Conservation (phyloP, 1,284 basidiomycete species). For the Entoloma clypeatum region DNA sequence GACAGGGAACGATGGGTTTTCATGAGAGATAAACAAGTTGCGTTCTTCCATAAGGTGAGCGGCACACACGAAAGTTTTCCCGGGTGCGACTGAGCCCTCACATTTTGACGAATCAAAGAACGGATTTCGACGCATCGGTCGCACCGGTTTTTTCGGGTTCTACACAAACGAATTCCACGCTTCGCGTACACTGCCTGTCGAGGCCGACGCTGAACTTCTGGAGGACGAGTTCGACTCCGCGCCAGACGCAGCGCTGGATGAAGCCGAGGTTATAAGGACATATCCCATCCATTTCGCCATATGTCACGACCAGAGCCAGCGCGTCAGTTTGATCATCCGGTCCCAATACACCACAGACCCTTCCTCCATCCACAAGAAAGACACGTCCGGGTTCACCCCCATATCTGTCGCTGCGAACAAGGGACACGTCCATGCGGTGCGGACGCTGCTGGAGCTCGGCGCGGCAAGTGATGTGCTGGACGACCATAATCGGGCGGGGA, state of each 20-base stretch:
- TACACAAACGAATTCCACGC: constrained; percentile 22
- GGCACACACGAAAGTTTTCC: background rate
- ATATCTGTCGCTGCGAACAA: constrained; percentile 14
- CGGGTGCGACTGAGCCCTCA: no score
- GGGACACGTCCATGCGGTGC: constrained; percentile 13
- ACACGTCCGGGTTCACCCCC: constrained; percentile 19
- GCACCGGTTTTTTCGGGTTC: constrained; percentile 25
- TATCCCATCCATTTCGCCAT: constrained; percentile 20
- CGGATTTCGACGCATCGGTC: constrained; percentile 26
- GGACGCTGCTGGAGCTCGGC: constrained; percentile 16
- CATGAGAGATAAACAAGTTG: constrained; percentile 12
- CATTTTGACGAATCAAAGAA: no score
- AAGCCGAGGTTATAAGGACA: background rate
- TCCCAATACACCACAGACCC: constrained; percentile 7
- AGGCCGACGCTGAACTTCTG: constrained; percentile 18
- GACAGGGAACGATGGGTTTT: constrained; percentile 11
- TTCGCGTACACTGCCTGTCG: constrained; percentile 19
- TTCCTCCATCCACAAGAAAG: constrained; percentile 14
- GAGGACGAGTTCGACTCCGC: constrained; percentile 1
- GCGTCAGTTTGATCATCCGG: constrained; percentile 2
- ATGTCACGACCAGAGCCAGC: constrained; percentile 2
- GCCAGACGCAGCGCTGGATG: constrained; percentile 1
- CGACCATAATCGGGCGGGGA: constrained; percentile 16
- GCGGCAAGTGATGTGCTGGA: constrained; percentile 18
- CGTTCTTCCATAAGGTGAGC: constrained; percentile 22